Percentiles rank a stretch among this genome's conserved stretches.
Conservation (phyloP, 441 rosid genomes). For the Syzygium malaccense region DNA sequence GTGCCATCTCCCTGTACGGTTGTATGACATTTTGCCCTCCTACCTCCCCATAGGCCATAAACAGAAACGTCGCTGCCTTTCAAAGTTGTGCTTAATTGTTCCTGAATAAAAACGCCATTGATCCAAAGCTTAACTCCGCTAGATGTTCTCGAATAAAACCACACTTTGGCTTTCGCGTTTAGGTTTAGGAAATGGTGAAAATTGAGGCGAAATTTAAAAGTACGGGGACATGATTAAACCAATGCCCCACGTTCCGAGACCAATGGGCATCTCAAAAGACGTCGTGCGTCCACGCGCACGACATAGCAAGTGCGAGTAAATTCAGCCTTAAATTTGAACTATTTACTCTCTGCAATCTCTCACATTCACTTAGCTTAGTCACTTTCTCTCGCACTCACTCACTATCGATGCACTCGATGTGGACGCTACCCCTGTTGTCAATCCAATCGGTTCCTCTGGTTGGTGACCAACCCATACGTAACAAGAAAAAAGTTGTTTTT, state of each 20-base stretch:
- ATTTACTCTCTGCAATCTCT: no score
- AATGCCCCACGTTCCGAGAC: not conserved
- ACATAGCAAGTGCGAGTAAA: no score
- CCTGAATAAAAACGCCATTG: not conserved
- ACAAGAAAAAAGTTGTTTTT: not conserved
- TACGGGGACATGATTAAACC: not conserved
- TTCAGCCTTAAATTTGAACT: no score
- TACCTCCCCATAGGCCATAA: not conserved
- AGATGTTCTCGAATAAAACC: not conserved
- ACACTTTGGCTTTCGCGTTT: not conserved
- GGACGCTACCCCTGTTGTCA: not conserved
- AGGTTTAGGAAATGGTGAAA: not conserved
- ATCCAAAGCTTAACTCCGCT: not conserved
- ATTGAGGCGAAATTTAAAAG: not conserved
- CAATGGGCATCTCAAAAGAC: not conserved
- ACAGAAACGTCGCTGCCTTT: not conserved
- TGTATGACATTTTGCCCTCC: not conserved
- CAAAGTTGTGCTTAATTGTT: not conserved
- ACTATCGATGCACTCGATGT: not conserved
- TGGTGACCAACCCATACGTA: not conserved
- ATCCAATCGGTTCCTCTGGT: not conserved
- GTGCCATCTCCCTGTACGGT: fast-evolving
- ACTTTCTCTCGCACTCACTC: not conserved
- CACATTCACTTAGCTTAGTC: not conserved
- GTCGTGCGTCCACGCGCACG: not conserved